Evolutionary conservation across 352 stramenopile genomes (phyloP).

Genomic region (Phytophthora uliginosa): DNA sequence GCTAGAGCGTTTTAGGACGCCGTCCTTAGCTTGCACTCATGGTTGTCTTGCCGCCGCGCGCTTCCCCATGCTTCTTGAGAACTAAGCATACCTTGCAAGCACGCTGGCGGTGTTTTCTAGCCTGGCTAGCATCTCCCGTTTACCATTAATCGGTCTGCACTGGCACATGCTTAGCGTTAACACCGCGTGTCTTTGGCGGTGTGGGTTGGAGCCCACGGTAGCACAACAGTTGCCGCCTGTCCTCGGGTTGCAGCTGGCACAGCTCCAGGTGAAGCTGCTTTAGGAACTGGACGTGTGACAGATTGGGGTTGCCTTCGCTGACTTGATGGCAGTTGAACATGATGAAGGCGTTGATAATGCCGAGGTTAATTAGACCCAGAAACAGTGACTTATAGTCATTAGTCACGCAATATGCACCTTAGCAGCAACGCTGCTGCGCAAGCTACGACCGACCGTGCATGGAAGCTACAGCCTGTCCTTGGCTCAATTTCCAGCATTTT

Average conservation of each 20-base stretch:
- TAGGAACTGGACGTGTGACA: conserved; percentile 8
- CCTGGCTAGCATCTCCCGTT: background rate
- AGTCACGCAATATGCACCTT: no score
- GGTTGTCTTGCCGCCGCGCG: no score
- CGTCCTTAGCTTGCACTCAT: no score
- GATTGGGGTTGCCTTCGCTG: background rate
- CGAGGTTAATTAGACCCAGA: conserved; percentile 11
- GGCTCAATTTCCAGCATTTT: no score
- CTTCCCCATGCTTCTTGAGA: background rate
- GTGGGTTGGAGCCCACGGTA: conserved; percentile 1
- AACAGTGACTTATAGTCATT: conserved; percentile 24
- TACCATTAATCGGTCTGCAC: background rate
- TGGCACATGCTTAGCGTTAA: background rate
- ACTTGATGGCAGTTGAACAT: conserved; percentile 4
- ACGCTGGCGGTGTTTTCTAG: background rate
- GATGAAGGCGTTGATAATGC: conserved; percentile 18
- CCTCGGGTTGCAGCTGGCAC: background rate
- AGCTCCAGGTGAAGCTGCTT: conserved; percentile 14
- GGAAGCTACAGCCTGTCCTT: no score
- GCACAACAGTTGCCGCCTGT: background rate
- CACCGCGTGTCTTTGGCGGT: background rate
- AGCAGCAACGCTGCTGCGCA: no score
- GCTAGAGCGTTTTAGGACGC: no score
- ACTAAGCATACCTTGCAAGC: conserved; percentile 16
- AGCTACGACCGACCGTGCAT: no score